Base-by-base conservation (phyloP, 306 rosid genomes). In the Canavalia gladiata region DNA sequence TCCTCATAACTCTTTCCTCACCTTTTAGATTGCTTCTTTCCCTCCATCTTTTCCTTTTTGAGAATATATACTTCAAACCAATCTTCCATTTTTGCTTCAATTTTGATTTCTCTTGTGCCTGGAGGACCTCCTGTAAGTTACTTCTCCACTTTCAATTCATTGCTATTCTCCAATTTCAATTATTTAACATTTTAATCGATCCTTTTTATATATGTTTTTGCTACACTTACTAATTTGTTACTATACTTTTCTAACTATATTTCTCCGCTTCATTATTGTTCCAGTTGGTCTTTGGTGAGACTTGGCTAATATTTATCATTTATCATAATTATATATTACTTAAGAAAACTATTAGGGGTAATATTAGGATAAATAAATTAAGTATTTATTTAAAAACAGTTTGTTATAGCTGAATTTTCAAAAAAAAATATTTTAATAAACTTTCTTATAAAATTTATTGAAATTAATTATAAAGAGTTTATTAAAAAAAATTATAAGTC, bases 101-200 rank as follows among this genome's bases (percentile, higher is more conserved):
- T 31, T 31, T 75, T 50, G 33, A 18, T 65, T 41, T 28, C 34
- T 66, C 4, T 52, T 51, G 54, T 4, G 25, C 18, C 47, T 13
- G 5, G 5, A 56, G 70, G 49, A 39, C 3, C 25, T 49, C 45
- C 42, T 46, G 83, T 80, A 80, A 70, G 78, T 79, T 78, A 56
- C 8, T 56, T 56, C 58, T 60, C 75, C 51, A 8, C 62, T 66
- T 50, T 10, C 75, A 29, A 55, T 42, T 68, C 50, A 8, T 25
- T 68, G 47, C 8, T 42, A 3, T 42, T 8, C 1, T 41, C 6
- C 43, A 47, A 33, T 59, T 46, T 59, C 47, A 12, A 4, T 47
- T 59, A 18, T 47, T 46, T 25, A 51, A 65, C 0, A 51, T 25
- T 37, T 77, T 52, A 1, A 13, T 59, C 5, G 33, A 13, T 59